Evolutionary conservation across 148 eudicot genomes (phyloP).

Genomic region (Diospyros kaki): DNA sequence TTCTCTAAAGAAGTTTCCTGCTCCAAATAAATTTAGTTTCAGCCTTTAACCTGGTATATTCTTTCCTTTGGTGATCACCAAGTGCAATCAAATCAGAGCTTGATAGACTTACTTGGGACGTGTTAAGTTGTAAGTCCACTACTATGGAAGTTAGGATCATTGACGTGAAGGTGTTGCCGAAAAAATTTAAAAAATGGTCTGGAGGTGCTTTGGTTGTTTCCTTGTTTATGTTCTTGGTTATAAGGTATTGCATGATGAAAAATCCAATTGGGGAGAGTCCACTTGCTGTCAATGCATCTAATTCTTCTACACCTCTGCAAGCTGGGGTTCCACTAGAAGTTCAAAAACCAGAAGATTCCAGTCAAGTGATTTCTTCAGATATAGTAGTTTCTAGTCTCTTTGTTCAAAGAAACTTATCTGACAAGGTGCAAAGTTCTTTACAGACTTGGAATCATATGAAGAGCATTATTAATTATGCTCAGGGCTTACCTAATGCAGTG

Average conservation of each 20-base stretch:
- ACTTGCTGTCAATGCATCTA: not conserved
- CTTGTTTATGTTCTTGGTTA: not conserved
- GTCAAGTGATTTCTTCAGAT: constrained; percentile 3
- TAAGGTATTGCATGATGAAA: constrained; percentile 4
- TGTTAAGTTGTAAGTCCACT: not conserved
- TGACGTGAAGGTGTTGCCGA: not conserved
- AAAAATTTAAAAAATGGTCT: constrained; percentile 2
- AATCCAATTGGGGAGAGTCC: not conserved
- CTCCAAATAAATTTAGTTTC: not conserved
- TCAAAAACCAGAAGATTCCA: not conserved
- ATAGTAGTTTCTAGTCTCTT: constrained; percentile 14
- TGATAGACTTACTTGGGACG: not conserved
- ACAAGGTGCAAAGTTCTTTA: not conserved
- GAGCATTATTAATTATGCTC: not conserved
- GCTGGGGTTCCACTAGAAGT: not conserved
- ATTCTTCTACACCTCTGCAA: not conserved
- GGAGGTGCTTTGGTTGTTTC: constrained; percentile 9
- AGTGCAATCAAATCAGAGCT: not conserved
- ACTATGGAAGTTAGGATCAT: not conserved
- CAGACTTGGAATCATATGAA: constrained; percentile 8
- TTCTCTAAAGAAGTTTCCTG: not conserved
- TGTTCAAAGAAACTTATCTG: constrained; percentile 3
- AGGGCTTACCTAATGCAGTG: constrained; percentile 8
- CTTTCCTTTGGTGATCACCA: not conserved
- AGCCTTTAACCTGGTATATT: not conserved